Base-by-base conservation (phyloP, 1,284 basidiomycete species). In the Ustilago bromivora region DNA sequence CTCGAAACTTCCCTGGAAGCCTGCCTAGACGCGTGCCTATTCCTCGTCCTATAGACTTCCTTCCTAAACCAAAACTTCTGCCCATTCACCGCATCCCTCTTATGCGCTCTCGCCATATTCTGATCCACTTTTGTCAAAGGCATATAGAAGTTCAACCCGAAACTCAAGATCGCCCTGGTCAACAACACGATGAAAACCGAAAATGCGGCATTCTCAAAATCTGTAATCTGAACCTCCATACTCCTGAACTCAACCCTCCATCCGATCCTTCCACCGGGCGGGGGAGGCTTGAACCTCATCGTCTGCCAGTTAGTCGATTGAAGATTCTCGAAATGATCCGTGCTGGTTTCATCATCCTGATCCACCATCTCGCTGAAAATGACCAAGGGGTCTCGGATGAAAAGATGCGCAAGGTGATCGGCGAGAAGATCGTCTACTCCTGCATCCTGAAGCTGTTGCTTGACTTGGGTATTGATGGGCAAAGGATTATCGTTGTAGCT, bases 241-340 rank as follows among this genome's bases (percentile, higher is more conserved):
- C 93, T 94, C 57, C 97, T 90, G 88, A 99, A 99, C 87, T 99
- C 97, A 19, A 99, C 96, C 51, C 97, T 90, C 97, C 97, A 99
- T 34, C 97, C 97, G 68, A 99, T 98, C 19, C 91, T 86, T 2
- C 94, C 95, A 66, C 94, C 92, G 1, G 93, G 92, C 41, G 83
- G 85, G 8, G 97, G 97, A 6, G 97, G 97, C 87, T 99, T 99
- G 90, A 99, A 99, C 36, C 97, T 91, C 64, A 99, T 90, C 0
- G 97, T 98, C 88, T 99, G 97, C 97, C 97, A 99, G 86, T 99
- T 99, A 10, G 97, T 99, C 7, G 95, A 97, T 90, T 99, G 97
- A 40, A 99, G 92, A 84, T 98, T 99, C 92, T 99, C 97, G 82
- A 99, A 99, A 86, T 99, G 97, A 84, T 99, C 97, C 79, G 91